Evolutionary conservation across 805 yeast species (phyloP).

Genomic region (Starmerella davenportii): DNA sequence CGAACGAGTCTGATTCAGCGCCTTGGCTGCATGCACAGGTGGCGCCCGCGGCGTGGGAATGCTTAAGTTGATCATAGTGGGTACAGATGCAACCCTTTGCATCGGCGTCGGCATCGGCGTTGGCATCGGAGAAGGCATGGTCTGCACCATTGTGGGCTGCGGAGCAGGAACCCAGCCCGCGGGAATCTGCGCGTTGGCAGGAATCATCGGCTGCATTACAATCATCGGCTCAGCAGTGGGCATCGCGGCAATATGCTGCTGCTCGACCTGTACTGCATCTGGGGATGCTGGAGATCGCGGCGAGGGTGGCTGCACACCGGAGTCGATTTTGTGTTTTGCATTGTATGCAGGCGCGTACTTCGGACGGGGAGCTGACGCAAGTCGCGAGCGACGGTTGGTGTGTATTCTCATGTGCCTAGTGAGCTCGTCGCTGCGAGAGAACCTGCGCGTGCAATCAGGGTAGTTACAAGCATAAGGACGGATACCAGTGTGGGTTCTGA

Average conservation of each 20-base stretch:
- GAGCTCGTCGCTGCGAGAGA: slow-evolving; percentile 66
- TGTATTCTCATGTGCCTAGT: slow-evolving; percentile 77
- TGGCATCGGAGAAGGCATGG: neutral
- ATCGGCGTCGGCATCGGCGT: neutral
- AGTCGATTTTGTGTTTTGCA: neutral
- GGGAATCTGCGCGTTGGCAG: neutral
- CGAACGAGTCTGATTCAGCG: slow-evolving; percentile 6
- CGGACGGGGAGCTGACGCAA: neutral
- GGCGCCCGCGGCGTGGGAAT: neutral
- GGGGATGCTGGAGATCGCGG: neutral
- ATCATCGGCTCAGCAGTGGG: neutral
- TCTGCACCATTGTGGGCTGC: neutral
- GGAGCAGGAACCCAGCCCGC: neutral
- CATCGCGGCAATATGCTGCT: neutral
- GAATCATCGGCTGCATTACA: neutral
- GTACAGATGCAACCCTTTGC: slow-evolving; percentile 1
- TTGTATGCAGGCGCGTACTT: slow-evolving; percentile 1
- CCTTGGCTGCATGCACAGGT: neutral
- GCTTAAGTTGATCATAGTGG: neutral
- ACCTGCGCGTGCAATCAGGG: slow-evolving; percentile 60
- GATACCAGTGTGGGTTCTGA: slow-evolving; percentile 85
- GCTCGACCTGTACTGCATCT: neutral
- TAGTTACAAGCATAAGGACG: slow-evolving; percentile 73
- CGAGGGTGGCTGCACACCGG: neutral
- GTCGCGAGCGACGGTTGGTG: slow-evolving; percentile 20